These are phyloP conservation scores for Cyberlindnera xishuangbannaensis DNA, from an alignment of 805 yeast genomes.

Conservation along the genomic window DNA sequence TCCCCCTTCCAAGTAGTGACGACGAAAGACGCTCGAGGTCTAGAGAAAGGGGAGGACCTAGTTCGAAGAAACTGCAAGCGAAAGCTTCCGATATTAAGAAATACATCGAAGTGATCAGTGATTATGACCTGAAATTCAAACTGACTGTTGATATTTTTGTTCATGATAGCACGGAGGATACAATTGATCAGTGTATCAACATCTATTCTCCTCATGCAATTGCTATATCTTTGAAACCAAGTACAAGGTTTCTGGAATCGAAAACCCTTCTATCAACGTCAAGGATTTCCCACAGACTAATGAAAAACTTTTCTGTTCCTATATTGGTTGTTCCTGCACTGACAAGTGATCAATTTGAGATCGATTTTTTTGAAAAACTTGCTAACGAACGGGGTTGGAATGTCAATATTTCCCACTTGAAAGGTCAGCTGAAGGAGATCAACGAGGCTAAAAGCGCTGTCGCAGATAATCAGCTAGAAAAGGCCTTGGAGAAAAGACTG, in stretches of 20 bases:
- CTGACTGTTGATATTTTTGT: constrained; percentile 57
- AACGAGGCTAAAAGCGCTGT: constrained; percentile 6
- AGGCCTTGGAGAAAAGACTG: constrained; percentile 3
- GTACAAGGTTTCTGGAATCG: constrained; percentile 37
- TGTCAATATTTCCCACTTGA: constrained; percentile 7
- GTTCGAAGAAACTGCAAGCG: not conserved
- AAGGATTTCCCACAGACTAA: constrained; percentile 57
- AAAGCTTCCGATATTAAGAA: constrained; percentile 18
- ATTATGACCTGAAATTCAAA: constrained; percentile 33
- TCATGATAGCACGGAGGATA: constrained; percentile 46
- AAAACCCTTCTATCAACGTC: constrained; percentile 52
- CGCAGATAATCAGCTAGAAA: constrained; percentile 5
- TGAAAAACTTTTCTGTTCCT: constrained; percentile 59
- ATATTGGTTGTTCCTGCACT: constrained; percentile 60
- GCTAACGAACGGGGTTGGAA: constrained; percentile 8
- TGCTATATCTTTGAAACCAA: constrained; percentile 49
- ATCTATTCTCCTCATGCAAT: constrained; percentile 58
- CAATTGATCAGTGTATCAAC: constrained; percentile 52
- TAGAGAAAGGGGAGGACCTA: not conserved
- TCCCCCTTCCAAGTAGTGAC: constrained; percentile 20
- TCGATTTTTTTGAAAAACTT: constrained; percentile 32
- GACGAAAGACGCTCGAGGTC: not conserved
- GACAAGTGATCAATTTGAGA: constrained; percentile 50
- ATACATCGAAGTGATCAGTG: constrained; percentile 33
- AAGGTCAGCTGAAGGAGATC: constrained; percentile 4